Evolutionary conservation across 2,329 filamentous ascomycete species (phyloP), one percentile per base, ranked within the genome.

Genomic region (Ascochyta viciae-villosae): DNA sequence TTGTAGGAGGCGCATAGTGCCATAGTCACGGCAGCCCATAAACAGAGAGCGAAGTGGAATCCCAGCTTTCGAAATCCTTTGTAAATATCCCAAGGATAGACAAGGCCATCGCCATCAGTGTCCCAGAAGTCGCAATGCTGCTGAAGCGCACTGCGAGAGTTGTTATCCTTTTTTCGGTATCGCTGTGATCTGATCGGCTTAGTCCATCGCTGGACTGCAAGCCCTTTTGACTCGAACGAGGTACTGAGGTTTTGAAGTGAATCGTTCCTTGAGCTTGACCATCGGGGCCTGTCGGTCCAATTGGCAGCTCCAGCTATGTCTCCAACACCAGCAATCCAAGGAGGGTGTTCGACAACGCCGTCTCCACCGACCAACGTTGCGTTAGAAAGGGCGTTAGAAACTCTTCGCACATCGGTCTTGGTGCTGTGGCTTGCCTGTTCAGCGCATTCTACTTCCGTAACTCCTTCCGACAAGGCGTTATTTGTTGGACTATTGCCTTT

Each of bases 41-140:
- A 23, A 22, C 61, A 63, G 5, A 65, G 50, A 4, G 40, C 16
- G 23, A 60, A 29, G 39, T 58, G 50, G 38, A 64, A 66, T 12
- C 62, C 63, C 2, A 66, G 48, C 9, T 34, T 52, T 12, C 45
- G 58, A 49, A 64, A 66, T 23, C 63, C 60, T 6, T 40, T 47
- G 47, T 57, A 66, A 8, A 63, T 63, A 26, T 66, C 56, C 62
- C 58, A 64, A 9, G 62, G 62, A 12, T 60, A 66, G 23, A 66
- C 55, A 3, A 63, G 38, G 16, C 52, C 57, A 23, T 63, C 60
- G 7, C 48, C 29, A 37, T 63, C 54, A n/a, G 39, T 37, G 35
- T 63, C 55, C 60, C 62, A 64, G 50, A 66, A 63, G 41, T 61
- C 62, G 41, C 62, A 63, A 38, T 66, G 61, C 3, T 50, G 51